Evolutionary conservation across 2,329 filamentous ascomycete species (phyloP), one percentile per base, ranked within the genome.

Genomic region (Phoma sp.): DNA sequence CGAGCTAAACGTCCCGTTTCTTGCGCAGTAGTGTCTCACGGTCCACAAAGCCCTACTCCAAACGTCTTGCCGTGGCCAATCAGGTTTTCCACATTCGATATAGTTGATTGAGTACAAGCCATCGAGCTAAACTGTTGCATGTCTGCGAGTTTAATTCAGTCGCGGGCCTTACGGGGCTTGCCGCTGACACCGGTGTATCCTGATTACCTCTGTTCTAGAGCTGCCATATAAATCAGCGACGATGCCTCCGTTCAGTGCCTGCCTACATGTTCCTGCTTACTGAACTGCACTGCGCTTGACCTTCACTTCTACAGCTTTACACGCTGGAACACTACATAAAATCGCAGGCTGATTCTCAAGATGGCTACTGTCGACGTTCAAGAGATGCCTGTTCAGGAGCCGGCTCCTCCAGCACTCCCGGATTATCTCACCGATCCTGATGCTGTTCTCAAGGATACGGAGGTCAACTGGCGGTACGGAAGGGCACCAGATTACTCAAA

Each of bases 401-500:
- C 76, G 46, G 61, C 73, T 24, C 71, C 76, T 25, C 71, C 76
- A 59, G 66, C 69, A 23, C 62, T 80, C 4, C 84, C 85, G 22
- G 85, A 87, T 69, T 87, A 86, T 61, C 76, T 86, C 48, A 77
- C 81, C 14, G 80, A 84, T 58, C 80, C 83, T 0, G 80, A 87
- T 67, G 84, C 84, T 23, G 82, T 86, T 40, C 76, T 86, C 45
- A 78, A 79, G 46, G 83, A 86, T 59, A 63, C 68, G 42, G 70
- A 79, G 9, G 82, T 81, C 9, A 76, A 79, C 49, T 89, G 86
- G 86, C 77, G 86, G 40, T 83, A 87, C 70, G 83, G 83, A 8
- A 73, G 74, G 48, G 78, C 83, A 36, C 86, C 86, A 1, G 85
- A 89, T 66, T 89, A 89, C 70, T 79, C 78, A 33, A 86, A 86